phyloP scores from a whole-genome alignment of 2,329 filamentous ascomycete species.

The Cadophora malorum region DNA sequence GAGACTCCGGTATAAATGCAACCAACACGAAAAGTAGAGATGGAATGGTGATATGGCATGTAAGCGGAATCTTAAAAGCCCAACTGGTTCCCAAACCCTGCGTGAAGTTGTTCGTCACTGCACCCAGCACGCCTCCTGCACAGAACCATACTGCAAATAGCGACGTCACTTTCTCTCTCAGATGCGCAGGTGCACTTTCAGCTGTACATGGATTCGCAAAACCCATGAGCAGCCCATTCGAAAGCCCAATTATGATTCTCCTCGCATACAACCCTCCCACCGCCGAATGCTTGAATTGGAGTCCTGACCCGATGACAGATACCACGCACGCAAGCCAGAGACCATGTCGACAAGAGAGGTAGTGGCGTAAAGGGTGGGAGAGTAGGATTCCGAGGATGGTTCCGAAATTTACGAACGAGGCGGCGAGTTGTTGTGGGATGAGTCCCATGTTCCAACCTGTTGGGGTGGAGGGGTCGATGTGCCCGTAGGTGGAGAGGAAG shows the following conservation, averaged over 20 bases:
- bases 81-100: background rate
- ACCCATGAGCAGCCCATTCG: conserved; percentile 13
- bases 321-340: conserved; percentile 10
- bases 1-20: background rate
- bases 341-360: background rate
- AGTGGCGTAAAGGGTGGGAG: background rate
- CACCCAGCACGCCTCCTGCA: conserved; percentile 8
- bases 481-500: conserved; percentile 9
- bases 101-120: conserved; percentile 14
- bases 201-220: background rate
- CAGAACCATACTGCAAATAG: background rate
- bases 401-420: conserved; percentile 15
- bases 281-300: conserved; percentile 4
- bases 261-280: conserved; percentile 7
- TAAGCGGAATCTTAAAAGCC: conserved; percentile 13
- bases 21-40: background rate
- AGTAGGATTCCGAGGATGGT: background rate
- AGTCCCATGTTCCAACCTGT: conserved; percentile 18
- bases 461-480: background rate
- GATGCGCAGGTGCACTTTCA: background rate
- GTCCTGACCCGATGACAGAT: background rate
- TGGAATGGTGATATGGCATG: conserved; percentile 11
- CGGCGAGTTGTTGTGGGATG: conserved; percentile 14
- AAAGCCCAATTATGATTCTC: background rate
- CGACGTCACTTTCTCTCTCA: background rate